Evolutionary conservation across 2,329 filamentous ascomycete genomes (phyloP), one percentile per base, ranked within the genome.

Genomic region (Diplodia sapinea): DNA sequence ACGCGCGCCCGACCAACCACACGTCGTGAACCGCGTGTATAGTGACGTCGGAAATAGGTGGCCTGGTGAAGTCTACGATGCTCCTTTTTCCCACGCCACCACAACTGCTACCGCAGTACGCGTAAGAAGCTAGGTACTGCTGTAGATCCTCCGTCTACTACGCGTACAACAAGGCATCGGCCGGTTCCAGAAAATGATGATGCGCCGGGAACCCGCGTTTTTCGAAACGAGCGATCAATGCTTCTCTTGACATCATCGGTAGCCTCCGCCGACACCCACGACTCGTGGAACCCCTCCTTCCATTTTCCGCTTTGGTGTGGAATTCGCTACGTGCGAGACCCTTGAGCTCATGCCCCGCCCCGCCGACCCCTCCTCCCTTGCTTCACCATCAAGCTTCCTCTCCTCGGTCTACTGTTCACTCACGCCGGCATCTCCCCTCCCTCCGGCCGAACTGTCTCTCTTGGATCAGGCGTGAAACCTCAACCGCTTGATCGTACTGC

Each of bases 141-240:
- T 47, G 15, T 7, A 9, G 2, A 3, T n/a, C 43, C 17, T 2
- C n/a, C 17, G 43, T 20, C 7, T 47, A 47, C 7, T 47, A 47
- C 43, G 43, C 20, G 43, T 47, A 43, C 38, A 17, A 33, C 8
- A 26, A 26, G 26, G 31, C 31, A 33, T 33, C 31, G 31, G 6
- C 31, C 15, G 23, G 13, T 52, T 15, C 50, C 23, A 52, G 31
- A 8, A 17, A 17, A 29, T 26, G 50, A 29, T 31, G 15, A 29
- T 31, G 15, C 23, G 50, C 13, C 50, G 23, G 26, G 23, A 29
- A 9, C 50, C 50, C 43, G 72, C 80, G 70, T 82, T 83, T 75
- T 82, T 83, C 74, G 79, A 57, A 57, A 57, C 54, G 17, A 59
- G 55, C 12, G 55, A 59, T 59, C 55, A 47, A 36, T 38, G 55